Conservation (phyloP, 257 asterid species). For the Lantana camara region DNA sequence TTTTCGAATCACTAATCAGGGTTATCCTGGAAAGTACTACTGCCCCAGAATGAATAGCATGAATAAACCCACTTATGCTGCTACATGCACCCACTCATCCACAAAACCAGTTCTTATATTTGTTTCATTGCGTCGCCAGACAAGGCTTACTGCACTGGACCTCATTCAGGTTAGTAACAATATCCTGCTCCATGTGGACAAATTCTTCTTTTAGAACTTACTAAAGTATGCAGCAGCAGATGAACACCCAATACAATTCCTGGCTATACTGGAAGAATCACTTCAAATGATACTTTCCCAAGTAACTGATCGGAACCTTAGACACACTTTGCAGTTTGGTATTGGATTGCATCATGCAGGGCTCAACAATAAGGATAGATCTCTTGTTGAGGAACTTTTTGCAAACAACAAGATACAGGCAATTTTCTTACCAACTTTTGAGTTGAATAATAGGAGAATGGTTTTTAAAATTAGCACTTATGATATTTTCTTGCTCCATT, state of each 20-base stretch:
- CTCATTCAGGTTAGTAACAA: conserved; percentile 82
- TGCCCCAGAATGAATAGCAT: conserved; percentile 99
- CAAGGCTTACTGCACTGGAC: conserved; percentile 97
- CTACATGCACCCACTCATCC: conserved; percentile 96
- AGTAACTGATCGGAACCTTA: conserved; percentile 89
- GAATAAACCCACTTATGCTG: conserved; percentile 98
- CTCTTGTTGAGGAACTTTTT: conserved; percentile 97
- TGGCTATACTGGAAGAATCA: conserved; percentile 88
- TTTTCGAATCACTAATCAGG: conserved; percentile 65
- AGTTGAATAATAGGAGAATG: conserved; percentile 21
- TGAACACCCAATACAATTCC: conserved; percentile 86
- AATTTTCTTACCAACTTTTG: conserved; percentile 35
- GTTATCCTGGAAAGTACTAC: conserved; percentile 96
- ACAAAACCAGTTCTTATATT: conserved; percentile 94
- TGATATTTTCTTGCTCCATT: conserved; percentile 20
- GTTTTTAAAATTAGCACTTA: conserved; percentile 16
- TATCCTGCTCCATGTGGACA: conserved; percentile 9
- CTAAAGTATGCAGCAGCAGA: conserved; percentile 94
- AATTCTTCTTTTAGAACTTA: conserved; percentile 22
- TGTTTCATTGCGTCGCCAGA: conserved; percentile 99
- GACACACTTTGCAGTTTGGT: conserved; percentile 97
- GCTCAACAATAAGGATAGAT: conserved; percentile 89
- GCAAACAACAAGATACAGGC: conserved; percentile 97
- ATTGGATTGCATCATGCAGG: conserved; percentile 99
- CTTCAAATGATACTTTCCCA: conserved; percentile 96